Evolutionary conservation across 306 rosid species (phyloP).

Genomic region (Prinsepia uniflora): DNA sequence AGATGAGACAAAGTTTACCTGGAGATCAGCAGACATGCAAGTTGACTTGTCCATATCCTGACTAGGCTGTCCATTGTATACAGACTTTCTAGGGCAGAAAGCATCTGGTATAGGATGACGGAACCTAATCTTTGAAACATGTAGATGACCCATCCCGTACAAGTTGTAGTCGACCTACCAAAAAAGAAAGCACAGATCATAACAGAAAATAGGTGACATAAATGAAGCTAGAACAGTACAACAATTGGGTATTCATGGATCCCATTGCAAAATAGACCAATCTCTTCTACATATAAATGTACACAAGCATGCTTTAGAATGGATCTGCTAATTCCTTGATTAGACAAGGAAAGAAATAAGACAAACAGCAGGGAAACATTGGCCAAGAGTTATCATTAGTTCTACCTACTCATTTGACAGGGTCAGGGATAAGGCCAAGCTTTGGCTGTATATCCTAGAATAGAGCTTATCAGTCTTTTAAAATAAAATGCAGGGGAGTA

Average conservation of each 20-base stretch:
- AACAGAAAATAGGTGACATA: not conserved
- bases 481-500: too few relatives aligned
- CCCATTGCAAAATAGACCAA: not conserved
- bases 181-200: slow-evolving; percentile 3
- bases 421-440: too few relatives aligned
- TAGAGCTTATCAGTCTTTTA: too few relatives aligned
- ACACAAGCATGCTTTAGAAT: not conserved
- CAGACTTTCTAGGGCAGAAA: slow-evolving; percentile 34
- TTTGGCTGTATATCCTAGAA: too few relatives aligned
- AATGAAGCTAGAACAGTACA: not conserved
- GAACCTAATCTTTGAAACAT: slow-evolving; percentile 73
- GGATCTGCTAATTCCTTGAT: not conserved
- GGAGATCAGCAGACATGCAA: slow-evolving; percentile 35
- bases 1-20: slow-evolving; percentile 24
- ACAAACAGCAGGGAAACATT: too few relatives aligned
- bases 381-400: too few relatives aligned
- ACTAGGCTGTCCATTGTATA: slow-evolving; percentile 28
- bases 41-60: slow-evolving; percentile 35
- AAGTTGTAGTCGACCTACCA: slow-evolving; percentile 48
- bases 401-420: too few relatives aligned
- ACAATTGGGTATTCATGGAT: not conserved
- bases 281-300: too few relatives aligned
- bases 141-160: slow-evolving; percentile 89
- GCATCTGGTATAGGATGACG: slow-evolving; percentile 62
- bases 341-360: too few relatives aligned